These are phyloP conservation scores for Diplotaxis tenuifolia DNA, from an alignment of 345 rosid genomes.

Conservation along the genomic window DNA sequence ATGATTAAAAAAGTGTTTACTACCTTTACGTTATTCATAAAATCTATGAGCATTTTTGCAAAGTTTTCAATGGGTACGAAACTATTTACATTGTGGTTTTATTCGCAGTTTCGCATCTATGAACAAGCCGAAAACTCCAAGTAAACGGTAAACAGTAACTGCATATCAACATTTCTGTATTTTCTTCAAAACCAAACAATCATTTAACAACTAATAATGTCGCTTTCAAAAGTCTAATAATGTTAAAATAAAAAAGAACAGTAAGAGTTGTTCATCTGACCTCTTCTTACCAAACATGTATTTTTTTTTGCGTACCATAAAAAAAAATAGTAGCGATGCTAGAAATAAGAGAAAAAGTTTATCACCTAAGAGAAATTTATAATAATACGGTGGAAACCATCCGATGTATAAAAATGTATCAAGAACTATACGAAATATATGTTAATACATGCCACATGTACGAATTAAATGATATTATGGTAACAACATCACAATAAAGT, in stretches of 20 bases:
- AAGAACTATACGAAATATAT: no score
- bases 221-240: not conserved
- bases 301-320: no score
- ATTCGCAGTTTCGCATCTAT: not conserved
- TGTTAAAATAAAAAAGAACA: not conserved
- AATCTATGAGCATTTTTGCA: not conserved
- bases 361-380: no score
- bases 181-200: constrained; percentile 6
- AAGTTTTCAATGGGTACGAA: not conserved
- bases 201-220: not conserved
- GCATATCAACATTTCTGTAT: not conserved
- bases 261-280: no score
- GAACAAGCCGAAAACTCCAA: constrained; percentile 6
- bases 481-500: no score
- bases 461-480: no score
- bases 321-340: no score
- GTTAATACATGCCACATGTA: no score
- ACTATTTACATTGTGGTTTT: not conserved
- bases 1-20: not conserved
- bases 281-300: no score
- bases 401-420: no score
- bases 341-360: no score
- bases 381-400: no score
- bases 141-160: constrained; percentile 18
- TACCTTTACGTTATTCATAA: constrained; percentile 4